These are phyloP conservation scores for Neofusicoccum parvum DNA, from an alignment of 2,329 filamentous ascomycete species.

Conservation along the genomic window DNA sequence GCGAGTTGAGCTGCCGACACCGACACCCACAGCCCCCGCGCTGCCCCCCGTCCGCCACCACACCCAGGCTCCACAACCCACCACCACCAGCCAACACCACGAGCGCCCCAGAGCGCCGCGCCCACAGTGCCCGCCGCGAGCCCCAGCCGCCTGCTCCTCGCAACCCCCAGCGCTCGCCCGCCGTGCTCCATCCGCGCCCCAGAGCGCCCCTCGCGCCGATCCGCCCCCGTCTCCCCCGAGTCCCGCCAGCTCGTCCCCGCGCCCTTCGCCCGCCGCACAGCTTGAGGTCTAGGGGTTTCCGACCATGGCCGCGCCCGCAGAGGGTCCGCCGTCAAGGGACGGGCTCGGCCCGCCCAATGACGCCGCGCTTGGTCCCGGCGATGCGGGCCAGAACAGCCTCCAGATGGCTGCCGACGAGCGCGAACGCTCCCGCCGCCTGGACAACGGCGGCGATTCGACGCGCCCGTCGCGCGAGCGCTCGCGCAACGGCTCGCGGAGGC, in stretches of 20 bases:
- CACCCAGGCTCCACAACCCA: not conserved
- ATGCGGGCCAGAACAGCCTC: slow-evolving; percentile 6
- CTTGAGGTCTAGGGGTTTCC: slow-evolving; percentile 4
- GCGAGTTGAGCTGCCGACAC: not conserved
- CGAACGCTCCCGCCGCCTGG: slow-evolving; percentile 24
- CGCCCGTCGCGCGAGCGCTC: slow-evolving; percentile 33
- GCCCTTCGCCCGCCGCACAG: not conserved
- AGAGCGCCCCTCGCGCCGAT: not conserved
- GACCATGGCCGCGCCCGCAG: slow-evolving; percentile 21
- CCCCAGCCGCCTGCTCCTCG: not conserved
- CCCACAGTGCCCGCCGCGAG: not conserved
- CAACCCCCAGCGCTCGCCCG: slow-evolving; percentile 2
- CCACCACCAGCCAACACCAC: not conserved
- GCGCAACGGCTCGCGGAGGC: slow-evolving; percentile 36
- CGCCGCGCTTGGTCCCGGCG: slow-evolving; percentile 1
- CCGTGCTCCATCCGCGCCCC: not conserved
- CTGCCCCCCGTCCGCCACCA: not conserved
- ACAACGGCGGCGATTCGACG: slow-evolving; percentile 31
- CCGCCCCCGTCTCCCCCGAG: not conserved
- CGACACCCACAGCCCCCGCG: not conserved
- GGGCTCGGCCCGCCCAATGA: slow-evolving; percentile 16
- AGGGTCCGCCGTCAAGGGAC: slow-evolving; percentile 20
- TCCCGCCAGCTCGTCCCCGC: not conserved
- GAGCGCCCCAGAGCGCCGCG: slow-evolving; percentile 6
- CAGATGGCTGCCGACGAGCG: slow-evolving; percentile 23